A percentile compares a stretch with the other conserved stretches of the same genome.
Evolutionary conservation across 2,329 filamentous ascomycete genomes (phyloP).

Genomic region (Diatrype stigma): DNA sequence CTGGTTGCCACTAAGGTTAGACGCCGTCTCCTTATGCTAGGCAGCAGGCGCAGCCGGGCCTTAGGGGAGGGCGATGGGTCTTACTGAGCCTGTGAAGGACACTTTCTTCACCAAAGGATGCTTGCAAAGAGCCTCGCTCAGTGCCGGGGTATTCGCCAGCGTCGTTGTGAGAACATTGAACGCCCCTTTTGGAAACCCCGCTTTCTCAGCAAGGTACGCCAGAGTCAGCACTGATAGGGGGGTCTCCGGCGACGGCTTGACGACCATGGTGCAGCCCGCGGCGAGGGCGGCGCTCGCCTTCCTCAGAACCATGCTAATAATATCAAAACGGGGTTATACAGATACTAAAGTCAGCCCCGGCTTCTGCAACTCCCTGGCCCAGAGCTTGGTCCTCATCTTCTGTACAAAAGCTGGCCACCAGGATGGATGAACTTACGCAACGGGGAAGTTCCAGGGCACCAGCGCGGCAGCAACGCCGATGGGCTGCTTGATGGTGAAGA

Average conservation of each 20-base stretch:
- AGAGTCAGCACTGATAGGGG: conserved; percentile 53
- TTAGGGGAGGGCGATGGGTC: background rate
- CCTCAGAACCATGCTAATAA: conserved; percentile 55
- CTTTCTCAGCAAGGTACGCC: conserved; percentile 55
- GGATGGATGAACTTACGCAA: conserved; percentile 39
- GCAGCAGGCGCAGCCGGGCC: too few relatives aligned
- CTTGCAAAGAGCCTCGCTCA: conserved; percentile 43
- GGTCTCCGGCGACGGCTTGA: conserved; percentile 68
- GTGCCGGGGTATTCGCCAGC: conserved; percentile 37
- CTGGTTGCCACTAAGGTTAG: conserved; percentile 34
- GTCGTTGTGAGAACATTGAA: conserved; percentile 50
- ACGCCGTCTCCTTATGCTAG: background rate
- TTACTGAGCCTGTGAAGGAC: conserved; percentile 63
- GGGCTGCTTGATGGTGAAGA: conserved; percentile 72
- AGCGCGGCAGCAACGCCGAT: conserved; percentile 65
- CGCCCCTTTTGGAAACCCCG: conserved; percentile 71
- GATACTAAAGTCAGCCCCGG: too few relatives aligned
- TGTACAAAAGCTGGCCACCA: background rate
- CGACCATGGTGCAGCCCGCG: conserved; percentile 70
- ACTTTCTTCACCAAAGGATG: conserved; percentile 55
- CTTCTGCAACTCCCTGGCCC: too few relatives aligned
- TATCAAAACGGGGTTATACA: too few relatives aligned
- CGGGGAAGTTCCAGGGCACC: conserved; percentile 68
- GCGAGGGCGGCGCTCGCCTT: conserved; percentile 66
- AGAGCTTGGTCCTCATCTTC: too few relatives aligned